Conservation (phyloP, 2,329 filamentous ascomycete species). For the Apiospora saccharicola region DNA sequence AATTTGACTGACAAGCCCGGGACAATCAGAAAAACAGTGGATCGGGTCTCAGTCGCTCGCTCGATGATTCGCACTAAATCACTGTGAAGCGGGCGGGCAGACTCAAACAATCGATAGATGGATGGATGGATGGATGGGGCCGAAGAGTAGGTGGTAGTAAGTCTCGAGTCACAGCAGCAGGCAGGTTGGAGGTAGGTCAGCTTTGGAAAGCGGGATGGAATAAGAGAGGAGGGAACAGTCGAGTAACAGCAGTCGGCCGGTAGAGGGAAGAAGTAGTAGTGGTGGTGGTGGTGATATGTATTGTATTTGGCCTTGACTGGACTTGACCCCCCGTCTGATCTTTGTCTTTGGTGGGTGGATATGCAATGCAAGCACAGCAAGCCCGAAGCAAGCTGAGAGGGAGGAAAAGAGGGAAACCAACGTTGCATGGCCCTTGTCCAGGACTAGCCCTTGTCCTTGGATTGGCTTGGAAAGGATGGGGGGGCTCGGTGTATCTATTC, state of each 20-base stretch:
- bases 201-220: not conserved
- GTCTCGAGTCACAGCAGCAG: not conserved
- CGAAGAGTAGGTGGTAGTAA: too few species aligned
- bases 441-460: not conserved
- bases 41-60: slow-evolving; percentile 4
- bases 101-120: not conserved
- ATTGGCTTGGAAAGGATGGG: slow-evolving; percentile 1
- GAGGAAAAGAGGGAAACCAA: slow-evolving; percentile 15
- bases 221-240: not conserved
- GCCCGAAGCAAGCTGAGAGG: slow-evolving; percentile 14
- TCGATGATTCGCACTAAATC: not conserved
- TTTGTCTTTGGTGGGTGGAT: not conserved
- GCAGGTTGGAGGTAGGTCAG: not conserved
- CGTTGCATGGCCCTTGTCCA: slow-evolving; percentile 9
- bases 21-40: slow-evolving; percentile 9
- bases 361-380: slow-evolving; percentile 11
- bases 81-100: not conserved
- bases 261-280: not conserved
- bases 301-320: not conserved
- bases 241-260: slow-evolving; percentile 5
- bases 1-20: slow-evolving; percentile 3
- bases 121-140: too few species aligned
- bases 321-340: not conserved
- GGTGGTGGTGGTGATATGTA: slow-evolving; percentile 18
- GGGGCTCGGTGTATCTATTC: slow-evolving; percentile 17